A percentile compares a stretch with the other conserved stretches of the same genome.
Conservation (phyloP, 78 protist genomes). For the Anaeramoeba flamelloides region DNA sequence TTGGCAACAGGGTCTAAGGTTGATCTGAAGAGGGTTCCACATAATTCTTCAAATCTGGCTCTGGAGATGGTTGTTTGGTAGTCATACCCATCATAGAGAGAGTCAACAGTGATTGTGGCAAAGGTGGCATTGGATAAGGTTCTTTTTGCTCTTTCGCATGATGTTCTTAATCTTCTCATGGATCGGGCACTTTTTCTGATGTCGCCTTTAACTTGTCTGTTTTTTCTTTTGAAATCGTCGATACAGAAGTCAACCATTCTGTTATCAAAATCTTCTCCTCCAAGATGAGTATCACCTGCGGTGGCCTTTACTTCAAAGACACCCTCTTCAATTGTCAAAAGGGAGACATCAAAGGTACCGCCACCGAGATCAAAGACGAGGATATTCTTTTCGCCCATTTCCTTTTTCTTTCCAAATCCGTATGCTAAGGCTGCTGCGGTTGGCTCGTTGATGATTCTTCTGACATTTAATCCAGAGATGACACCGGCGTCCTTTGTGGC, state of each 20-base stretch:
- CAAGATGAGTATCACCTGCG: slow-evolving; percentile 61
- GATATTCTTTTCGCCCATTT: slow-evolving; percentile 28
- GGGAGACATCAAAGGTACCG: slow-evolving; percentile 68
- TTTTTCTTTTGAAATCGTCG: slow-evolving; percentile 35
- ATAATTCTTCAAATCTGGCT: slow-evolving; percentile 89
- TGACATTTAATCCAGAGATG: too few relatives aligned
- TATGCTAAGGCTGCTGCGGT: too few relatives aligned
- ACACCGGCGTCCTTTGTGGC: too few relatives aligned
- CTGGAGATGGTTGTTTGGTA: slow-evolving; percentile 75
- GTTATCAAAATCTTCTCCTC: slow-evolving; percentile 71
- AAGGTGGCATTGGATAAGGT: slow-evolving; percentile 44
- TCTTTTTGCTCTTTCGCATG: slow-evolving; percentile 56
- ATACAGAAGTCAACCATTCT: slow-evolving; percentile 31
- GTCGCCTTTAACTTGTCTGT: slow-evolving; percentile 22
- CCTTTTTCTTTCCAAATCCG: too few relatives aligned
- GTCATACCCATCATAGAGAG: slow-evolving; percentile 84
- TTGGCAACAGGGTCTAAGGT: slow-evolving; percentile 70
- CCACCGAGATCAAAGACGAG: slow-evolving; percentile 73
- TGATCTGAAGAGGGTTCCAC: slow-evolving; percentile 68
- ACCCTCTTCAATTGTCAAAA: slow-evolving; percentile 51
- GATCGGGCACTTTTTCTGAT: slow-evolving; percentile 20
- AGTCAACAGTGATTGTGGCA: slow-evolving; percentile 84
- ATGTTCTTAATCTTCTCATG: slow-evolving; percentile 46
- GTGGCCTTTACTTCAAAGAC: slow-evolving; percentile 65
- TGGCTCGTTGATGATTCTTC: too few relatives aligned